Base-by-base conservation (phyloP, 2,329 filamentous ascomycete species). In the Calonectria fujianensis region DNA sequence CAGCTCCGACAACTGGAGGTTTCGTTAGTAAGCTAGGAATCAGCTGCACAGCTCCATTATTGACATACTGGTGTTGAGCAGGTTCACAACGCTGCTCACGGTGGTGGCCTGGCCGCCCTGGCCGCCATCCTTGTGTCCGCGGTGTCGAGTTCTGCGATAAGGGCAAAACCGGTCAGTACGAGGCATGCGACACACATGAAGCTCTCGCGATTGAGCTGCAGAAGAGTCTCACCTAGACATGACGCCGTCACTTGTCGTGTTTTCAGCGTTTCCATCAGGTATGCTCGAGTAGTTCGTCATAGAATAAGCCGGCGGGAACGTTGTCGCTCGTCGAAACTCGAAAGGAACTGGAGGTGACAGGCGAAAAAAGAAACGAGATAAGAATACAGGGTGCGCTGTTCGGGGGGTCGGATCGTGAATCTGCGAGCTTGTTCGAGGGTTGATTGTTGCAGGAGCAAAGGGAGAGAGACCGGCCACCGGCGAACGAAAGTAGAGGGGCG, bases 11-110 rank as follows among this genome's bases (percentile, higher is more conserved):
- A 82, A 99, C 95, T 97, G 81, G 54, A 73, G 32, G n/a, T 24
- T 48, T 63, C 48, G 70, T 81, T 70, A 83, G 79, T 73, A 74
- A 24, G 31, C 29, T 50, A 29, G 14, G 14, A 37, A 52, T 29
- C 24, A 72, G 76, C 78, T 57, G 76, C n/a, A 14, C 61, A 74
- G 50, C 9, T 16, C 20, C n/a, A 52, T 81, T 20, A 45, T 57
- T 8, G 32, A 75, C 91, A 74, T 90, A 97, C 95, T 99, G 24
- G 97, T 99, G 85, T 99, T 99, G 77, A 98, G 90, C 77, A 99
- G 89, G 85, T 99, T 99, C 86, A 98, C 94, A 78, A 97, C 94
- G 84, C 96, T 98, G 87, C 96, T 98, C 69, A 94, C 85, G 92
- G 95, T 98, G 80, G 95, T 94, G 80, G 97, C 97, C 82, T 96